These are phyloP conservation scores for Glycine latifolia DNA, from an alignment of 306 rosid species.

Conservation along the genomic window DNA sequence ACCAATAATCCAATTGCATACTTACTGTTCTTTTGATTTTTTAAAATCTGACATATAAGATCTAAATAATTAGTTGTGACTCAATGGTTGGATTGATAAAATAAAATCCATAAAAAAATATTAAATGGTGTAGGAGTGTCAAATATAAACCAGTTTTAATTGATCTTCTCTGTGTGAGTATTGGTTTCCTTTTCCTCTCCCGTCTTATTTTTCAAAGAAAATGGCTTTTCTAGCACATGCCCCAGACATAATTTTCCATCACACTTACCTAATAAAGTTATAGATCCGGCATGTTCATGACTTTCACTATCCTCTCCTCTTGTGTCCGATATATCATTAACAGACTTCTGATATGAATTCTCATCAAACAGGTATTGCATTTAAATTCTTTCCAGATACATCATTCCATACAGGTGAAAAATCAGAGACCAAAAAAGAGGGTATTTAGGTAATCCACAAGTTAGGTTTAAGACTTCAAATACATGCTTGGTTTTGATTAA, in stretches of 20 bases:
- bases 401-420: conserved; percentile 28
- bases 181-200: conserved; percentile 23
- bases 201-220: conserved; percentile 24
- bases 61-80: background rate
- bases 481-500: conserved; percentile 7
- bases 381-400: conserved; percentile 34
- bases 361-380: conserved; percentile 30
- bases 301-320: background rate
- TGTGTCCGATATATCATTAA: conserved; percentile 18
- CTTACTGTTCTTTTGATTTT: background rate
- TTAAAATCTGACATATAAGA: background rate
- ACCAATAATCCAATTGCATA: background rate
- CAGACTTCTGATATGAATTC: conserved; percentile 24
- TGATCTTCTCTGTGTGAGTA: background rate
- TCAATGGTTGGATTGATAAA: background rate
- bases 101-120: background rate
- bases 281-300: conserved; percentile 6
- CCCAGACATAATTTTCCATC: conserved; percentile 5
- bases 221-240: background rate
- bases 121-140: background rate
- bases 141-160: background rate
- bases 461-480: conserved; percentile 16
- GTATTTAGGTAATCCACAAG: conserved; percentile 21
- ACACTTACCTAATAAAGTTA: conserved; percentile 21
- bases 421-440: background rate